Evolutionary conservation across 2,329 filamentous ascomycete genomes (phyloP).

Genomic region (Apiospora sp.): DNA sequence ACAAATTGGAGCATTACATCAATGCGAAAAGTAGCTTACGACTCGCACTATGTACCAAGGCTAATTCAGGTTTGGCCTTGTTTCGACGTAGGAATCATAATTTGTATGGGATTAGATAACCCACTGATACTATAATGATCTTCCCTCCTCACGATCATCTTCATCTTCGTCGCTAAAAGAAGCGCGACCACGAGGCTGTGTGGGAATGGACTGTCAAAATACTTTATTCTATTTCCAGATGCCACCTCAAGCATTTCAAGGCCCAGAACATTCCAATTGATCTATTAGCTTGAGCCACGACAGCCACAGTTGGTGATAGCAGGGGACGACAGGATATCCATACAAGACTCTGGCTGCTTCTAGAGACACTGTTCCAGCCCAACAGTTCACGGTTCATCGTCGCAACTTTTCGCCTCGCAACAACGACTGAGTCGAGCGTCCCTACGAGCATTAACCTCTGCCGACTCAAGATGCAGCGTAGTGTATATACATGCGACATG

Average conservation of each 20-base stretch:
- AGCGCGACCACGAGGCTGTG: background rate
- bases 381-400: background rate
- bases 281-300: background rate
- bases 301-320: background rate
- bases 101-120: background rate
- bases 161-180: background rate
- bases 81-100: slow-evolving; percentile 11
- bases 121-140: slow-evolving; percentile 10
- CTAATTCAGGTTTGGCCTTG: slow-evolving; percentile 1
- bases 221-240: background rate
- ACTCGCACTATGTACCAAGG: background rate
- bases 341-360: background rate
- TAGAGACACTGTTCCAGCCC: background rate
- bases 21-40: slow-evolving; percentile 12
- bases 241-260: background rate
- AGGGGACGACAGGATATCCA: background rate
- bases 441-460: background rate
- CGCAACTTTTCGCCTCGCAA: background rate
- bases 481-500: background rate
- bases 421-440: background rate
- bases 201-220: background rate
- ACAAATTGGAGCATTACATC: slow-evolving; percentile 12
- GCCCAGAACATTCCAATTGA: background rate
- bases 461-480: background rate
- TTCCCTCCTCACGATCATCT: background rate